These are phyloP conservation scores for Suillus subluteus DNA, from an alignment of 768 basidiomycete genomes.

Conservation along the genomic window DNA sequence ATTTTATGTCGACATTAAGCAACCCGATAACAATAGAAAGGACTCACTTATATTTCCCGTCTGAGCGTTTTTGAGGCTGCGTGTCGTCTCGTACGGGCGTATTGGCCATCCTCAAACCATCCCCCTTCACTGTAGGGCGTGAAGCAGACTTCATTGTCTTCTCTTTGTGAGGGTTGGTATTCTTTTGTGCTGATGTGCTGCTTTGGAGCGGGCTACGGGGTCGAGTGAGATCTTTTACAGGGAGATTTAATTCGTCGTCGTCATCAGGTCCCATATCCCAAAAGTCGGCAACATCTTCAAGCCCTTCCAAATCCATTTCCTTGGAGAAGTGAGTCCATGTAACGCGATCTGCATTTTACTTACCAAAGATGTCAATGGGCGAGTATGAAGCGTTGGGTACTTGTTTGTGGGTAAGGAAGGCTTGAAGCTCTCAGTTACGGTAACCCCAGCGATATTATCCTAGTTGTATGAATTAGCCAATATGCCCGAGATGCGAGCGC, in stretches of 20 bases:
- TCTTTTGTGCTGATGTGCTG: neutral
- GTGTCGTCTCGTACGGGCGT: neutral
- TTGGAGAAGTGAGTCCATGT: constrained; percentile 30
- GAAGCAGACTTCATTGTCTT: neutral
- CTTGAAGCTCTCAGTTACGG: constrained; percentile 54
- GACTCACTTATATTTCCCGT: constrained; percentile 67
- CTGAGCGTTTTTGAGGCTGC: constrained; percentile 48
- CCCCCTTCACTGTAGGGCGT: neutral
- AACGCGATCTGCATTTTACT: constrained; percentile 12
- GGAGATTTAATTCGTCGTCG: constrained; percentile 21
- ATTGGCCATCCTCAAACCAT: neutral
- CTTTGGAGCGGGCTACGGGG: constrained; percentile 11
- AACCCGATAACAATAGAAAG: neutral
- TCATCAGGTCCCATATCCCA: constrained; percentile 53
- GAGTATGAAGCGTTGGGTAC: constrained; percentile 73
- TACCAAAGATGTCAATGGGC: constrained; percentile 66
- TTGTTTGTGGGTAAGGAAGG: constrained; percentile 55
- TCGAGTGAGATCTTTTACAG: constrained; percentile 42
- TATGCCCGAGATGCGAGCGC: constrained; percentile 14
- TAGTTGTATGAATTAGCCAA: constrained; percentile 34
- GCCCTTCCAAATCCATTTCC: constrained; percentile 68
- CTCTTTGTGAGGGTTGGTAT: neutral
- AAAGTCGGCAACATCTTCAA: constrained; percentile 71
- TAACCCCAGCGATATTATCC: constrained; percentile 78
- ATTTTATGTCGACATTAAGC: constrained; percentile 4